Base-by-base conservation (phyloP, 2,329 filamentous ascomycete species). In the Monosporascus sp. region DNA sequence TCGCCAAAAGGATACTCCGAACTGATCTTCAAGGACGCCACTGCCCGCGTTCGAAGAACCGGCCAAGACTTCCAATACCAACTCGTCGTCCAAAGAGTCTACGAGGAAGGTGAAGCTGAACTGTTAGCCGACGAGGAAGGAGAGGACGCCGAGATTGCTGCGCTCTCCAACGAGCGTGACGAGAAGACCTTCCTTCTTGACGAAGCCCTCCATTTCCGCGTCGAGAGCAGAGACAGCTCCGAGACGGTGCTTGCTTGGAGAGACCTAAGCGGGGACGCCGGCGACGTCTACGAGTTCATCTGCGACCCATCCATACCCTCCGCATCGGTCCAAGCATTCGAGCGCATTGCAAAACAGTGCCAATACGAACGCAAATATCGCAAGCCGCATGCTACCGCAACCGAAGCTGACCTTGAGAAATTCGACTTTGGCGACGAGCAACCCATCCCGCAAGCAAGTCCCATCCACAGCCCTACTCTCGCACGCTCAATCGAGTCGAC, bases 1-100 rank as follows among this genome's bases (percentile, higher is more conserved):
- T 97, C 93, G 7, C 91, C 93, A 53, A 99, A 99, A 72, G 94
- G 94, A 60, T 97, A 97, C 71, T 97, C 93, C 1, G 94, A 99
- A 73, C 91, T 97, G 68, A 96, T 99, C 73, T 99, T 97, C 80
- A 96, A 94, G 72, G 94, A 99, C 84, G 88, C 91, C 40, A 89
- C 91, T 47, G 91, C 93, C 51, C 91, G 88, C 58, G 95, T 99
- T 66, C 88, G 95, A 60, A 86, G 90, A 59, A 97, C 94, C 17
- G 92, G 89, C 20, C 92, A 96, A 70, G 91, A 97, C 51, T 97
- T 89, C 66, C 92, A 99, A 66, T 99, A 97, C 70, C 94, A 99
- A 71, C 89, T 99, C 14, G 93, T 97, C 41, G 84, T 97, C 43
- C 94, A 99, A 70, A 85, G 94, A 56, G 93, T 93, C 55, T 99